Percentiles rank a stretch among this genome's conserved stretches.
Conservation (phyloP, 805 yeast species). For the Kregervanrija fluxuum region DNA sequence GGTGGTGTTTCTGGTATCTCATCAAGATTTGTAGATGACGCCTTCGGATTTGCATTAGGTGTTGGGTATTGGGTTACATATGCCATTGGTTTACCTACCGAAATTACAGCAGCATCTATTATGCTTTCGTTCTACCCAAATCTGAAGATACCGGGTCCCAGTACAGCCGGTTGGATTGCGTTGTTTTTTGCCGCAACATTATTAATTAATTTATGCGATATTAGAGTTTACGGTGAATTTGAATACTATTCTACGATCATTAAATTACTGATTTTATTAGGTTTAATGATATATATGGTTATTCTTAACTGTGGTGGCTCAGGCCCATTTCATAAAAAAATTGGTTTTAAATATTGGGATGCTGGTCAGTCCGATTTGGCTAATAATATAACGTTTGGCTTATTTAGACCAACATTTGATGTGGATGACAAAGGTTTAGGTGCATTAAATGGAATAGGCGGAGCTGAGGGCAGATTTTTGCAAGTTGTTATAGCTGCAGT, state of each 20-base stretch:
- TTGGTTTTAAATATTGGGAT: slow-evolving; percentile 74
- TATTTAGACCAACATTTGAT: slow-evolving; percentile 68
- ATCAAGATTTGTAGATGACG: slow-evolving; percentile 69
- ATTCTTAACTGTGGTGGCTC: slow-evolving; percentile 56
- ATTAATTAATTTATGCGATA: slow-evolving; percentile 55
- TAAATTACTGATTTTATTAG: slow-evolving; percentile 46
- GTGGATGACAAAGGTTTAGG: slow-evolving; percentile 54
- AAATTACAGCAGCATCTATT: slow-evolving; percentile 72
- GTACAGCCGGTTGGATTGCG: slow-evolving; percentile 63
- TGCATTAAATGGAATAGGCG: slow-evolving; percentile 49
- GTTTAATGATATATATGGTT: slow-evolving; percentile 56
- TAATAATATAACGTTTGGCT: slow-evolving; percentile 50
- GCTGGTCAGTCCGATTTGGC: slow-evolving; percentile 40
- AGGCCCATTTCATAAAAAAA: slow-evolving; percentile 31
- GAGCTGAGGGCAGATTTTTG: slow-evolving; percentile 52
- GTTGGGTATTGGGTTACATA: slow-evolving; percentile 70
- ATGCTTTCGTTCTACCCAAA: slow-evolving; percentile 62
- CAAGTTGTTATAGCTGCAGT: slow-evolving; percentile 54
- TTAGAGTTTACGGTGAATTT: slow-evolving; percentile 66
- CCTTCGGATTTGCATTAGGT: slow-evolving; percentile 69
- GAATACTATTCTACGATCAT: slow-evolving; percentile 56
- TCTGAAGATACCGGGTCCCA: slow-evolving; percentile 42
- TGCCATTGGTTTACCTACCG: slow-evolving; percentile 68
- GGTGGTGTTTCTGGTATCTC: slow-evolving; percentile 74
- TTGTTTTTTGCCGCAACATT: slow-evolving; percentile 44